Conservation (phyloP, 176 grass and related monocot genomes). For the Rhynchospora tenuis region DNA sequence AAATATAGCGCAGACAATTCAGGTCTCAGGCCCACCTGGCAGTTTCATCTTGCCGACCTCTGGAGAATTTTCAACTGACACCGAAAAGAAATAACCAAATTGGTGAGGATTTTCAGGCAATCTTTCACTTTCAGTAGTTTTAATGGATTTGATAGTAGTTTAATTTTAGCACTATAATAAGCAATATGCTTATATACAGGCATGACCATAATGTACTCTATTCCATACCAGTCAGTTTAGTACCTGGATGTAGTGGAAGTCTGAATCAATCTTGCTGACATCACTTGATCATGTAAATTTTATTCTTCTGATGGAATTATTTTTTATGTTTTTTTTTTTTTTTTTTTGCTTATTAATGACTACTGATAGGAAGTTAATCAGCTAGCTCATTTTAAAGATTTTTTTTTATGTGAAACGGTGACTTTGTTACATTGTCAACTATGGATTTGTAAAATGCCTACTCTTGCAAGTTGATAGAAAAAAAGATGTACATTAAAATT, state of each 20-base stretch:
- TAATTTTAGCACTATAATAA: not conserved
- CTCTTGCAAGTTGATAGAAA: too few relatives aligned
- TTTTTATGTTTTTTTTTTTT: not conserved
- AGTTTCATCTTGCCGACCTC: slow-evolving; percentile 24
- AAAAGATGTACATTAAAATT: not conserved
- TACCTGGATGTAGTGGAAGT: not conserved
- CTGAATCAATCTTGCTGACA: not conserved
- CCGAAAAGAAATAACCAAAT: slow-evolving; percentile 20
- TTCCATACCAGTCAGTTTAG: not conserved
- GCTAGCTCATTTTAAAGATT: not conserved
- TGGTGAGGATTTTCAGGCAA: slow-evolving; percentile 8
- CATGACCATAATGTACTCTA: not conserved
- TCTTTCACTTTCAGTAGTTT: not conserved
- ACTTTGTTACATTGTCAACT: not conserved
- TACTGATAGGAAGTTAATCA: not conserved
- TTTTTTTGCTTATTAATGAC: not conserved
- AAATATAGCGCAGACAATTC: slow-evolving; percentile 32
- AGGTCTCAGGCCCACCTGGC: slow-evolving; percentile 16
- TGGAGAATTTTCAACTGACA: slow-evolving; percentile 1
- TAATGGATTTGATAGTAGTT: not conserved
- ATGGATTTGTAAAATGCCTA: not conserved
- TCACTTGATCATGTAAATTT: not conserved
- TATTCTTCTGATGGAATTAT: not conserved
- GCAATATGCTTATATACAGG: not conserved
- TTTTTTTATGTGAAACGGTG: not conserved